Percentiles rank a stretch among this genome's conserved stretches.
Conservation (phyloP, 306 rosid species). For the Trifolium fragiferum region DNA sequence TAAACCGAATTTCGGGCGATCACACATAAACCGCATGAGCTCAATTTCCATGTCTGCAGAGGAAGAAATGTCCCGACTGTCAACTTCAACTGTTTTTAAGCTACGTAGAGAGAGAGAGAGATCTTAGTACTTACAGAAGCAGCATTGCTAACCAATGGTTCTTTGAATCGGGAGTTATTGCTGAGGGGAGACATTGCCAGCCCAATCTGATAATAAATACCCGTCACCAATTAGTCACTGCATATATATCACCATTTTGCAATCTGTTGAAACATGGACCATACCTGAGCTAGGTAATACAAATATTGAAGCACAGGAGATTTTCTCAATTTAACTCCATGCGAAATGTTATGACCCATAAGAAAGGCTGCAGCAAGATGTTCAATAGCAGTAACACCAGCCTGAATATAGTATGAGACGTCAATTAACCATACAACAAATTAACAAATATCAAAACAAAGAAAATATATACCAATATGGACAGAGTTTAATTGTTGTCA, state of each 20-base stretch:
- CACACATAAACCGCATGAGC: conserved; percentile 93
- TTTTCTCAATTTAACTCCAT: conserved; percentile 90
- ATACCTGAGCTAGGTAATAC: conserved; percentile 87
- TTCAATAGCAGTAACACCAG: conserved; percentile 79
- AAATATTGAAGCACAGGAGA: conserved; percentile 94
- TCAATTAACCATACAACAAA: conserved; percentile 32
- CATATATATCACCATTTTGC: conserved; percentile 35
- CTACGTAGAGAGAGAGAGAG: conserved; percentile 19
- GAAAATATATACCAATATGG: conserved; percentile 47
- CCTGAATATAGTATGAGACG: conserved; percentile 54
- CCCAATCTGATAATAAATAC: conserved; percentile 66
- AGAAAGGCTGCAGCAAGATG: conserved; percentile 98
- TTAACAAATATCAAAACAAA: conserved; percentile 16
- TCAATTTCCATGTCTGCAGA: conserved; percentile 90
- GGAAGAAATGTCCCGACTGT: conserved; percentile 16
- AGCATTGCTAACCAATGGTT: conserved; percentile 97
- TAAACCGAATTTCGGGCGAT: conserved; percentile 96
- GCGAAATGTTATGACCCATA: conserved; percentile 82
- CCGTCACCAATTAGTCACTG: conserved; percentile 1
- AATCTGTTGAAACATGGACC: conserved; percentile 24
- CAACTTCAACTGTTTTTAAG: conserved; percentile 6
- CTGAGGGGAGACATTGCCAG: conserved; percentile 98
- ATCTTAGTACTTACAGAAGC: conserved; percentile 78
- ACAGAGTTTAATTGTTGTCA: conserved; percentile 93
- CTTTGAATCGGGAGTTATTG: conserved; percentile 89